Evolutionary conservation across 768 basidiomycete genomes (phyloP).

Genomic region (Heimioporus sp.): DNA sequence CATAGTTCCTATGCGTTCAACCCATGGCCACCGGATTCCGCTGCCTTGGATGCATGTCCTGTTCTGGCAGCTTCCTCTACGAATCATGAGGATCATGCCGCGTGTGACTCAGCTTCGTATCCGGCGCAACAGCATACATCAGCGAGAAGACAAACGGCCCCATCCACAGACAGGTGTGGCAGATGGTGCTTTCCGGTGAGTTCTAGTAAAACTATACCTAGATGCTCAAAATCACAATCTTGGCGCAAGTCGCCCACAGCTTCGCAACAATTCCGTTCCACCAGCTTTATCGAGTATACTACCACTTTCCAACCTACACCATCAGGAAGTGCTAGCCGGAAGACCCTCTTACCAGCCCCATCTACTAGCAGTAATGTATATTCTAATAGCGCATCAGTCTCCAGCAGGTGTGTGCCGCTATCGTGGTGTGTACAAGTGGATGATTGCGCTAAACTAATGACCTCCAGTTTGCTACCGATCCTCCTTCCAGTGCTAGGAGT

Average conservation of each 20-base stretch:
- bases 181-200: neutral
- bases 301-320: neutral
- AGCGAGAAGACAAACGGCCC: neutral
- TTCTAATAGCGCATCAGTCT: neutral
- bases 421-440: neutral
- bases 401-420: conserved; percentile 9
- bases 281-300: neutral
- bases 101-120: neutral
- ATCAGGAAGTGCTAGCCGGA: neutral
- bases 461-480: conserved; percentile 11
- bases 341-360: neutral
- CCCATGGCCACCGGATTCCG: neutral
- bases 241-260: neutral
- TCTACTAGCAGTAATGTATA: neutral
- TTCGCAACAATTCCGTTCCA: conserved; percentile 1
- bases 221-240: too few species aligned
- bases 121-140: neutral
- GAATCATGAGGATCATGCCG: neutral
- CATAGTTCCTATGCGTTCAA: too few species aligned
- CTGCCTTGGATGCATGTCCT: neutral
- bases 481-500: conserved; percentile 8
- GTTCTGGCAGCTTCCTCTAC: neutral
- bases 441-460: conserved; percentile 1
- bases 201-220: neutral
- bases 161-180: too few species aligned